phyloP scores from a whole-genome alignment of 495 filamentous ascomycete genomes.

The Aspergillus sclerotiicarbonarius region DNA sequence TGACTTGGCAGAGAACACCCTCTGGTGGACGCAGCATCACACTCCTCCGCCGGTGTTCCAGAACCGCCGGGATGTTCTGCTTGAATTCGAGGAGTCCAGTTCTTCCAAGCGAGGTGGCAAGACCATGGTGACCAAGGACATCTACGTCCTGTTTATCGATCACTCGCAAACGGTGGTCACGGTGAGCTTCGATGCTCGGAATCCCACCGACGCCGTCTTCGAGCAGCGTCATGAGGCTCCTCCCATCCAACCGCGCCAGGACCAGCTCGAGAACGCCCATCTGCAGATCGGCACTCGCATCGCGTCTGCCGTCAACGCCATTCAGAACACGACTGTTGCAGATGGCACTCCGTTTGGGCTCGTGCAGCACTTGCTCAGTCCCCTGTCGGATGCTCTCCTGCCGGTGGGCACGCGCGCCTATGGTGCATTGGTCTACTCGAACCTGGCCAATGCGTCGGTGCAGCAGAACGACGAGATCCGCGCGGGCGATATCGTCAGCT shows the following conservation, averaged over 20 bases:
- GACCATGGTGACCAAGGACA: slow-evolving; percentile 68
- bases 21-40: slow-evolving; percentile 79
- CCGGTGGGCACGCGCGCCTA: slow-evolving; percentile 86
- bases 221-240: slow-evolving; percentile 88
- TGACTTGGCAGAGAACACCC: slow-evolving; percentile 66
- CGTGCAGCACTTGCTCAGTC: slow-evolving; percentile 71
- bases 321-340: slow-evolving; percentile 76
- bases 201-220: slow-evolving; percentile 66
- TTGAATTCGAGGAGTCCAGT: slow-evolving; percentile 76
- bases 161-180: slow-evolving; percentile 93
- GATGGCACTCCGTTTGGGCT: slow-evolving; percentile 79
- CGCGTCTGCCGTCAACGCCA: slow-evolving; percentile 59
- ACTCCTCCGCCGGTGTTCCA: slow-evolving; percentile 78
- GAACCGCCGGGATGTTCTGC: slow-evolving; percentile 77
- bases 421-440: slow-evolving; percentile 88
- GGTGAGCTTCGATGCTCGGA: slow-evolving; percentile 71
- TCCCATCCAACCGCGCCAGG: slow-evolving; percentile 81
- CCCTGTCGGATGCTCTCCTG: slow-evolving; percentile 68
- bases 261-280: slow-evolving; percentile 86
- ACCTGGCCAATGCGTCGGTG: slow-evolving; percentile 88
- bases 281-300: slow-evolving; percentile 73
- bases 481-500: slow-evolving; percentile 86
- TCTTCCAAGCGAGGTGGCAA: slow-evolving; percentile 66
- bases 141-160: slow-evolving; percentile 87
- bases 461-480: slow-evolving; percentile 92